phyloP scores from a whole-genome alignment of 495 filamentous ascomycete species.

The Tuber brumale region DNA sequence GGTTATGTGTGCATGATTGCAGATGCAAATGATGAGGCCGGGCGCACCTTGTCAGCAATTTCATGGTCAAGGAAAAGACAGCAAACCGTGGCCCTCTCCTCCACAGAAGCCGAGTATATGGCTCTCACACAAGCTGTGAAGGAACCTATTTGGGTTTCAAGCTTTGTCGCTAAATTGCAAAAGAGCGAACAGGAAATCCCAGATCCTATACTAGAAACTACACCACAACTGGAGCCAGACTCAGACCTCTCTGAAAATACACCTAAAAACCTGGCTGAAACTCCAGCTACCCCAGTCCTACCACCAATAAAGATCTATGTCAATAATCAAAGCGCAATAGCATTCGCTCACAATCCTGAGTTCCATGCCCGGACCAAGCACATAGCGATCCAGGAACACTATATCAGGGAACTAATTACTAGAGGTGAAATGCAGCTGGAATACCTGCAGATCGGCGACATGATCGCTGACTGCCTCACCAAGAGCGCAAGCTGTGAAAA shows the following conservation, averaged over 20 bases:
- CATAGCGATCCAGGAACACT: neutral
- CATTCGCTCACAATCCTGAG: neutral
- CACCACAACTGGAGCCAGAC: too few relatives aligned
- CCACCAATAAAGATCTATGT: neutral
- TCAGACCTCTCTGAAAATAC: too few relatives aligned
- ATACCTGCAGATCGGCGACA: neutral
- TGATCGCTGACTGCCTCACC: neutral
- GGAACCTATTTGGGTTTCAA: neutral
- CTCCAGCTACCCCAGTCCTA: too few relatives aligned
- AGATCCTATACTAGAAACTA: too few relatives aligned
- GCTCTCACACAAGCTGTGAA: neutral
- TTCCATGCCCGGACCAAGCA: neutral
- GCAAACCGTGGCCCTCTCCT: neutral
- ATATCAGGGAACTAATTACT: neutral
- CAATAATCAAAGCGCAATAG: neutral
- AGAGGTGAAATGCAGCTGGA: neutral
- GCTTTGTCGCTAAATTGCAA: neutral
- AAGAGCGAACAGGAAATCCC: rapidly evolving
- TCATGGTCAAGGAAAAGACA: neutral
- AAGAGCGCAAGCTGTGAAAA: too few relatives aligned
- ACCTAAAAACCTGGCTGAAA: too few relatives aligned
- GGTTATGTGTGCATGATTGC: neutral
- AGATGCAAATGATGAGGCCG: neutral
- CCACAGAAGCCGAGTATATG: neutral
- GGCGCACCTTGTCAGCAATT: neutral